These are phyloP conservation scores for Ascosphaera aggregata DNA, from an alignment of 2,329 filamentous ascomycete genomes.

Conservation along the genomic window DNA sequence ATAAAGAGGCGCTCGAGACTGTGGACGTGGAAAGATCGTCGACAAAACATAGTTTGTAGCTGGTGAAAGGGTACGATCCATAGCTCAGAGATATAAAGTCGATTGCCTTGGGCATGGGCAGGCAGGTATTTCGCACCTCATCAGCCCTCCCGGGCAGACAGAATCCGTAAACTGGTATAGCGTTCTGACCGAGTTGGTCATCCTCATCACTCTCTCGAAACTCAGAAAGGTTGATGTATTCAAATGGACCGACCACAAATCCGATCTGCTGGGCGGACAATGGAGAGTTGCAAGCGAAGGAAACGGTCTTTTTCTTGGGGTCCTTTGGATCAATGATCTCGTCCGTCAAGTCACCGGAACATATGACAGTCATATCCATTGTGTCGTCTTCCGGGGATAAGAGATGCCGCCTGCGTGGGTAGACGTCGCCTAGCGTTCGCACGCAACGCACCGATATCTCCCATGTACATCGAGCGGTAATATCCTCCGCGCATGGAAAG, in stretches of 20 bases:
- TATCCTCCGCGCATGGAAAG: constrained; percentile 84
- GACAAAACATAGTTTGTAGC: constrained; percentile 84
- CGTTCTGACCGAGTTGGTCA: constrained; percentile 69
- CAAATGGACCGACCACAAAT: constrained; percentile 85
- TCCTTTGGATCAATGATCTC: constrained; percentile 58
- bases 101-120: constrained; percentile 62
- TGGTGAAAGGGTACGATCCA: constrained; percentile 73
- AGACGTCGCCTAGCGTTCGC: constrained; percentile 59
- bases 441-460: constrained; percentile 72
- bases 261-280: constrained; percentile 75
- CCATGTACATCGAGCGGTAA: constrained; percentile 61
- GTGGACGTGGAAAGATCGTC: constrained; percentile 66
- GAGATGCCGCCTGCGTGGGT: constrained; percentile 15
- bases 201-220: constrained; percentile 82
- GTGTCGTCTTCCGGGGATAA: constrained; percentile 58
- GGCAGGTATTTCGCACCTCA: constrained; percentile 69
- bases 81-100: constrained; percentile 79
- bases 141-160: constrained; percentile 64
- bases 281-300: constrained; percentile 52
- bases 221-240: constrained; percentile 72
- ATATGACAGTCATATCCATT: constrained; percentile 72
- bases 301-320: constrained; percentile 64
- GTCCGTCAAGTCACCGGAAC: constrained; percentile 71
- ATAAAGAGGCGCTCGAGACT: constrained; percentile 55
- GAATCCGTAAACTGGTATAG: constrained; percentile 74